Conservation (phyloP, 1,284 basidiomycete species). For the Athelia psychrophila region DNA sequence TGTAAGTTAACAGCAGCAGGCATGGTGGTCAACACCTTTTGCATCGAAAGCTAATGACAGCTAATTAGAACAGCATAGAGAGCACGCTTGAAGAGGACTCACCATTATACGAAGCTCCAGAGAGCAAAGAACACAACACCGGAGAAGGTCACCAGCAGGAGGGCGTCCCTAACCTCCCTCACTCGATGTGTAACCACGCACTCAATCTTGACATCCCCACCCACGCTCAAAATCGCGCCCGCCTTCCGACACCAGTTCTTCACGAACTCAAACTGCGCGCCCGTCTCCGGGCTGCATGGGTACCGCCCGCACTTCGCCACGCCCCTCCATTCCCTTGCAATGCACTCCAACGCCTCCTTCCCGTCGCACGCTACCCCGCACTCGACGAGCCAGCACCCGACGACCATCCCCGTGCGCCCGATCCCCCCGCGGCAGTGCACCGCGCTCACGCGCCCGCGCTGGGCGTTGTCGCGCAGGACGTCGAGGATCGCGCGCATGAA, state of each 20-base stretch:
- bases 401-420: constrained; percentile 70
- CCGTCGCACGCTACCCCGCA: constrained; percentile 58
- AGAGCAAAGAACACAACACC: too few relatives aligned
- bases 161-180: too few relatives aligned
- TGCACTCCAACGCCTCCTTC: constrained; percentile 57
- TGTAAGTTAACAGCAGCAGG: too few relatives aligned
- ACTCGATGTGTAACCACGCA: too few relatives aligned
- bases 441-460: constrained; percentile 51
- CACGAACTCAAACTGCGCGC: constrained; percentile 72
- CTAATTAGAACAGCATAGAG: too few relatives aligned
- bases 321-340: constrained; percentile 65
- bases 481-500: constrained; percentile 55
- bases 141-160: too few relatives aligned
- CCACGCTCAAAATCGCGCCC: neutral
- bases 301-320: constrained; percentile 74
- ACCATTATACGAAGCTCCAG: too few relatives aligned
- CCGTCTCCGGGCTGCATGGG: constrained; percentile 76
- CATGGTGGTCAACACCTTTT: too few relatives aligned
- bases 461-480: constrained; percentile 55
- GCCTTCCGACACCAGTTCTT: constrained; percentile 33
- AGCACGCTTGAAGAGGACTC: too few relatives aligned
- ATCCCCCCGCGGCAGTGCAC: constrained; percentile 79
- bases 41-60: too few relatives aligned
- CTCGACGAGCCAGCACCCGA: constrained; percentile 77
- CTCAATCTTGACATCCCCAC: neutral